phyloP scores from a whole-genome alignment of 2,329 filamentous ascomycete genomes.

The Cordyceps sp. region DNA sequence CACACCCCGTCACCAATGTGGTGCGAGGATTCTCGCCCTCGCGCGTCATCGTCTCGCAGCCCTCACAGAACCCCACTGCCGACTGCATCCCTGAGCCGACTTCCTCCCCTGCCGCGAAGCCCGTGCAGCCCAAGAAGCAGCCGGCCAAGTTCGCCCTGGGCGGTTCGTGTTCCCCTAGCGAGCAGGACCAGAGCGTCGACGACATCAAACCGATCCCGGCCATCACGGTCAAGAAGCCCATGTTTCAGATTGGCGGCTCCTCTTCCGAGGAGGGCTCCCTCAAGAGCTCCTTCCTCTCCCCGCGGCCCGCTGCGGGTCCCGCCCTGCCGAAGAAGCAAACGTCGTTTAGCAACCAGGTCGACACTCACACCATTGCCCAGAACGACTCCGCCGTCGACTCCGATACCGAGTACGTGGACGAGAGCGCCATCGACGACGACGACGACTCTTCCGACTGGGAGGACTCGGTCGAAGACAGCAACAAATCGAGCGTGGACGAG shows the following conservation, averaged over 20 bases:
- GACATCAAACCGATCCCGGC: conserved; percentile 18
- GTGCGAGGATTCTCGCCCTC: conserved; percentile 77
- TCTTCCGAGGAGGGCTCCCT: conserved; percentile 72
- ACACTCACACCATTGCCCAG: conserved; percentile 44
- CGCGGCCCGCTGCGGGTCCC: conserved; percentile 21
- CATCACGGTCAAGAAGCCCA: conserved; percentile 16
- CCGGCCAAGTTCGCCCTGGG: conserved; percentile 55
- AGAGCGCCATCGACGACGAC: conserved; percentile 67
- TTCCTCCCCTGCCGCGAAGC: conserved; percentile 41
- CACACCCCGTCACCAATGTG: conserved; percentile 35
- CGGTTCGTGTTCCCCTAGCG: conserved; percentile 61
- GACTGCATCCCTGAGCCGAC: conserved; percentile 45
- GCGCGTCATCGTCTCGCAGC: conserved; percentile 36
- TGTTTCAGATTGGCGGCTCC: conserved; percentile 37
- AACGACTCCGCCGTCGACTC: conserved; percentile 18
- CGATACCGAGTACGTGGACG: conserved; percentile 49
- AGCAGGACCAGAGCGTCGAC: conserved; percentile 32
- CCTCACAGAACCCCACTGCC: conserved; percentile 27
- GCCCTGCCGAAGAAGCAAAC: conserved; percentile 46
- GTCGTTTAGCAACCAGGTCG: conserved; percentile 65
- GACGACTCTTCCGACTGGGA: conserved; percentile 46
- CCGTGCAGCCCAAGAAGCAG: conserved; percentile 49
- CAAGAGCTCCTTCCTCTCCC: conserved; percentile 31
- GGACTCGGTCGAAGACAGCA: conserved; percentile 62
- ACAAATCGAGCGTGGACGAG: conserved; percentile 68